Percentiles rank a stretch among this genome's conserved stretches.
Conservation (phyloP, 768 basidiomycete species). For the Plicaturopsis crispa region DNA sequence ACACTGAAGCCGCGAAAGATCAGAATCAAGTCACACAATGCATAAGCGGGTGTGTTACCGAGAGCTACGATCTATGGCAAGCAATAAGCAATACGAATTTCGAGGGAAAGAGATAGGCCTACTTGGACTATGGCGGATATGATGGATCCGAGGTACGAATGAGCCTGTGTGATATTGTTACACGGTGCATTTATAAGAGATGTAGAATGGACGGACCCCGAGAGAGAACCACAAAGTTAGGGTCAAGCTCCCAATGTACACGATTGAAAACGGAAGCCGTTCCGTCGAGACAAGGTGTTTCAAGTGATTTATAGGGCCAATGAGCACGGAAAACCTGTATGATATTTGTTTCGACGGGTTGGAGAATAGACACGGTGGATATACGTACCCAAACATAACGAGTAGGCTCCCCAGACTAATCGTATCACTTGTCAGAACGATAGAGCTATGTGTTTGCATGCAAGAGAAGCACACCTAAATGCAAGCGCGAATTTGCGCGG, state of each 20-base stretch:
- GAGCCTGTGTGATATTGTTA: slow-evolving; percentile 36
- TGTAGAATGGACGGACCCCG: slow-evolving; percentile 46
- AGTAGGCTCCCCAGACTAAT: slow-evolving; percentile 78
- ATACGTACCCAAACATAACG: slow-evolving; percentile 88
- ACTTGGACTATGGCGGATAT: slow-evolving; percentile 77
- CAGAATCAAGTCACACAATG: no score
- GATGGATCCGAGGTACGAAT: slow-evolving; percentile 83
- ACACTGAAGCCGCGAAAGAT: no score
- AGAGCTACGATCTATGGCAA: slow-evolving; percentile 64
- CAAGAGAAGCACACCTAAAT: slow-evolving; percentile 48
- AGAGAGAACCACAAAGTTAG: slow-evolving; percentile 91
- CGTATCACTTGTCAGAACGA: slow-evolving; percentile 3
- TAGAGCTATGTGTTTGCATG: not conserved
- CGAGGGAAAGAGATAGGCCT: slow-evolving; percentile 8
- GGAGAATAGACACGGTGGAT: not conserved
- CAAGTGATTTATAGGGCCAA: slow-evolving; percentile 87
- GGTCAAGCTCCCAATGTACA: slow-evolving; percentile 79
- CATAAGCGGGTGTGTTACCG: no score
- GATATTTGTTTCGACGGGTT: not conserved
- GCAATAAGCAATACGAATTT: not conserved
- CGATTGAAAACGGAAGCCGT: slow-evolving; percentile 72
- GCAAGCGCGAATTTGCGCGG: slow-evolving; percentile 89
- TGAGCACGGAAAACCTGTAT: slow-evolving; percentile 69
- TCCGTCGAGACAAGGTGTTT: slow-evolving; percentile 83
- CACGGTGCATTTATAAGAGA: slow-evolving; percentile 1